Conservation (phyloP, 345 rosid genomes). For the Cardamine occulta region DNA sequence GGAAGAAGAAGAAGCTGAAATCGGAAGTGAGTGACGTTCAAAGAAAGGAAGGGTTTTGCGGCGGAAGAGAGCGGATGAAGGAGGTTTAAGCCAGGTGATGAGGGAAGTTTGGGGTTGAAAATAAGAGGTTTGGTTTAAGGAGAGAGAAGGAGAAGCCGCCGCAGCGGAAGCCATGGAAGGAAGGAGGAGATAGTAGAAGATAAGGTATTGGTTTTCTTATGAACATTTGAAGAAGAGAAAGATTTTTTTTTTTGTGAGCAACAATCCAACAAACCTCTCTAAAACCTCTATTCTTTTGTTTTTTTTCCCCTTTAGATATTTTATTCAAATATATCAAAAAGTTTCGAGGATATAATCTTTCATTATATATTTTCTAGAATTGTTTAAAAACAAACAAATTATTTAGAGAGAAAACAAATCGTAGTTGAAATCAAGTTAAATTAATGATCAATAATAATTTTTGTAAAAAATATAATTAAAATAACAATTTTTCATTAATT, state of each 20-base stretch:
- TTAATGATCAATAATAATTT: neutral
- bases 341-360: neutral
- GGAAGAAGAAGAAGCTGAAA: constrained; percentile 46
- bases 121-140: constrained; percentile 50
- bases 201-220: constrained; percentile 33
- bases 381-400: neutral
- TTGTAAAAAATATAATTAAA: too few relatives aligned
- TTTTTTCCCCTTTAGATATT: constrained; percentile 5
- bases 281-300: constrained; percentile 50
- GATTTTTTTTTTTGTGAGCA: neutral
- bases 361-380: neutral
- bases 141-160: constrained; percentile 44
- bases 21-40: constrained; percentile 31
- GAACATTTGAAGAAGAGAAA: constrained; percentile 40
- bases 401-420: neutral
- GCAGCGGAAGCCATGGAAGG: constrained; percentile 55
- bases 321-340: neutral
- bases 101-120: constrained; percentile 47
- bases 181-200: constrained; percentile 41
- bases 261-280: constrained; percentile 51
- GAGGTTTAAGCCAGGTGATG: constrained; percentile 44
- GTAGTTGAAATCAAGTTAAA: neutral
- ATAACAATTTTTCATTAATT: too few relatives aligned
- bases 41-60: constrained; percentile 53
- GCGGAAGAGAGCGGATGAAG: constrained; percentile 43